Base-by-base conservation (phyloP, 1,139 yeast genomes). In the Geotrichum klebahnii region DNA sequence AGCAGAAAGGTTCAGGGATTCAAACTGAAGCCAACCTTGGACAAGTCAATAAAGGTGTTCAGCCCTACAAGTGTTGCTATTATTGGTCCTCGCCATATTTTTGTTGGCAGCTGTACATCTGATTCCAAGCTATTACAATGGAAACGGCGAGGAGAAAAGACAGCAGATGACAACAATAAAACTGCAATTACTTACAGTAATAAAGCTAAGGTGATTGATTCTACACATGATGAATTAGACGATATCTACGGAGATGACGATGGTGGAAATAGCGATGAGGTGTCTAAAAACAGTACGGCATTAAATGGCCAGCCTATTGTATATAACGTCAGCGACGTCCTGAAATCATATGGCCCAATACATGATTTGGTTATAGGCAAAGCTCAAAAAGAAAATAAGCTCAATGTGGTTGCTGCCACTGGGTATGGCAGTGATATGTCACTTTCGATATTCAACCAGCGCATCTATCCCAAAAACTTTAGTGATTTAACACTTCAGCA, bases 291-390 rank as follows among this genome's bases (percentile, higher is more conserved):
- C 28, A 41, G 46, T 10, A 36, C 55, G 3, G 34, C 51, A 16
- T 36, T 44, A 51, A 28, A 46, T 38, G 39, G 26, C 5, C 36
- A 45, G 41, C 55, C 52, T 10, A 44, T 63, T 16, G 51, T 48
- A 12, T 57, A 67, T 23, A 39, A 53, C 4, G 54, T 72, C 10
- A 70, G 76, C 38, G 95, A 88, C 57, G 68, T 69, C 2, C 67
- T 90, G 22, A 63, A 75, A 2, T 85, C 83, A 59, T 74, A 79
- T 58, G 96, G 97, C 0, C 96, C 96, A 0, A 72, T 86, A 10
- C 75, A 87, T 2, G 79, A 82, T 43, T 76, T 89, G 57, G 76
- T 89, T 0, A 63, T 83, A 36, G 96, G 94, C 40, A 71, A 78
- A 1, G 84, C 84, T 60, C 94, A 95, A 0, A 82, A 81, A 55